Evolutionary conservation across 202 grass and related monocot genomes (phyloP).

Genomic region (Eragrostis tef): DNA sequence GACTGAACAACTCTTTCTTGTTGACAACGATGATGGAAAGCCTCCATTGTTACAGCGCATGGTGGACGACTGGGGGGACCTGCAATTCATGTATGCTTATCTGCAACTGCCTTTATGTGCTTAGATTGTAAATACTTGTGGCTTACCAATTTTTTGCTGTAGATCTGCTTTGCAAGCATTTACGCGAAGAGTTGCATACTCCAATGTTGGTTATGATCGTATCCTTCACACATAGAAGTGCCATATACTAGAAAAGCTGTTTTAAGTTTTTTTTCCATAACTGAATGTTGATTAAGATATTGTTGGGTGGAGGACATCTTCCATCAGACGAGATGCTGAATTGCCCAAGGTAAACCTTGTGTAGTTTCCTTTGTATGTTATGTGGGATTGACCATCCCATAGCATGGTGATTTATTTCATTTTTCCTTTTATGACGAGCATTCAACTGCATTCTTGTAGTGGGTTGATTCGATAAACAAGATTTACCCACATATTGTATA

Average conservation of each 20-base stretch:
- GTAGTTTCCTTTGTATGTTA: conserved; percentile 4
- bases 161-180: conserved; percentile 87
- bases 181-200: conserved; percentile 82
- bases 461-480: conserved; percentile 59
- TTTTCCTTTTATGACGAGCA: conserved; percentile 31
- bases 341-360: conserved; percentile 66
- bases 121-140: conserved; percentile 37
- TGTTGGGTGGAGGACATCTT: conserved; percentile 98
- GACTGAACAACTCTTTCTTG: conserved; percentile 75
- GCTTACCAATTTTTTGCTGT: conserved; percentile 49
- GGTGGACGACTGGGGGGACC: conserved; percentile 74
- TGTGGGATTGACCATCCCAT: conserved; percentile 32
- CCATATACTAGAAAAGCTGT: conserved; percentile 10
- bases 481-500: conserved; percentile 89
- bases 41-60: conserved; percentile 83
- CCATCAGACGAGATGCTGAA: conserved; percentile 83
- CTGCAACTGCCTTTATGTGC: conserved; percentile 29
- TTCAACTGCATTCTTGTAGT: conserved; percentile 57
- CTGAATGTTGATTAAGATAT: conserved; percentile 72
- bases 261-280: conserved; percentile 52
- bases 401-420: conserved; percentile 27
- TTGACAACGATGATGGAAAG: conserved; percentile 78
- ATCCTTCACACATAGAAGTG: conserved; percentile 63
- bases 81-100: conserved; percentile 81
- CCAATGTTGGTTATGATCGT: conserved; percentile 93